These are phyloP conservation scores for Smittium culicis DNA, from an alignment of 371 early-diverging fungal species.

Conservation along the genomic window DNA sequence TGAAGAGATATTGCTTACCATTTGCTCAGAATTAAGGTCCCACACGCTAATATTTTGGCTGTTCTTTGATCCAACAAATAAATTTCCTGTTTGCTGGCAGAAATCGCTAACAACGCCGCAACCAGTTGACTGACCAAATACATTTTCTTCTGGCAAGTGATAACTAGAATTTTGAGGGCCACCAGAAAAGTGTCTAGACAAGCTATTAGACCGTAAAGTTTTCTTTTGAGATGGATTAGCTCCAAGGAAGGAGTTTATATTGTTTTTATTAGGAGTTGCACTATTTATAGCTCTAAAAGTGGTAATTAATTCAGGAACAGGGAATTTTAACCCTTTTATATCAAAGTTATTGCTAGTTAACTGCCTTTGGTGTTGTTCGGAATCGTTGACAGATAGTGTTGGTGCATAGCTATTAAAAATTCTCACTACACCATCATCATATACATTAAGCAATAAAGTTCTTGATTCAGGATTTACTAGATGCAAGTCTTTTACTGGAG, in stretches of 20 bases:
- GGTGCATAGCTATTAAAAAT: slow-evolving; percentile 32
- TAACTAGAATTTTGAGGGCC: background rate
- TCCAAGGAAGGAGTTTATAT: background rate
- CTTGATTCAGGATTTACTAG: slow-evolving; percentile 84
- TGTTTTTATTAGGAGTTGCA: background rate
- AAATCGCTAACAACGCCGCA: slow-evolving; percentile 25
- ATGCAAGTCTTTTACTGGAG: slow-evolving; percentile 51
- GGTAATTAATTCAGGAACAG: slow-evolving; percentile 13
- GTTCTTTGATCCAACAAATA: slow-evolving; percentile 25
- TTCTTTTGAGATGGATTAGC: background rate
- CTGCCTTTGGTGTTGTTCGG: background rate
- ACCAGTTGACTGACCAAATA: slow-evolving; percentile 3
- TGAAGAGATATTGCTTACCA: slow-evolving; percentile 4
- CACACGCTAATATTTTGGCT: slow-evolving; percentile 29
- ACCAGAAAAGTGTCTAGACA: background rate
- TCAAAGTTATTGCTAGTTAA: slow-evolving; percentile 7
- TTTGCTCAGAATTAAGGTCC: slow-evolving; percentile 22
- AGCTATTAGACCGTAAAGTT: background rate
- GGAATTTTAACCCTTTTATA: slow-evolving; percentile 13
- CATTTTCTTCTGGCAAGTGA: background rate
- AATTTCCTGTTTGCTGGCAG: slow-evolving; percentile 25
- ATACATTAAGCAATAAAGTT: slow-evolving; percentile 59
- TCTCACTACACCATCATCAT: slow-evolving; percentile 27
- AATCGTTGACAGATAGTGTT: background rate
- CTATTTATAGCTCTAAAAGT: slow-evolving; percentile 2